Evolutionary conservation across 345 rosid species (phyloP), one percentile per base, ranked within the genome.

Genomic region (Salix dunnii): DNA sequence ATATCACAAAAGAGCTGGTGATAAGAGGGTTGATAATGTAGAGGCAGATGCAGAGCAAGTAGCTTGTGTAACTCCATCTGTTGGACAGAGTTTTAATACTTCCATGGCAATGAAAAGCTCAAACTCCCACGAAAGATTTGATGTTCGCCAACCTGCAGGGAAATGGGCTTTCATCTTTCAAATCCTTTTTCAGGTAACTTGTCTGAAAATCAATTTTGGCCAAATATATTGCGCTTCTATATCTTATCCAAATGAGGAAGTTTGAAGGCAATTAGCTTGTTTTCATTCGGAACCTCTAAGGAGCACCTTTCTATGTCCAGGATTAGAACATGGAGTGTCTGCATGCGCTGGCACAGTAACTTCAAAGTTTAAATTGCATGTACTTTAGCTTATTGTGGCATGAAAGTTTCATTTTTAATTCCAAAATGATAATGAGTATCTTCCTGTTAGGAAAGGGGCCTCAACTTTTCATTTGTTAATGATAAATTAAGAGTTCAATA

Each of bases 21-120:
- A 97, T 0, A 94, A 91, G 14, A 91, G 76, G 74, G 91, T 90
- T 40, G 92, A 63, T 70, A 89, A 82, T 77, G 88, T 86, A 68
- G 99, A 91, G 85, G 79, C 84, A 43, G 98, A 96, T 83, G 70
- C 92, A 74, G 99, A 92, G 81, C 85, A 83, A 78, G 97, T 90
- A 76, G 73, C 27, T 67, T 33, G 48, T 36, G 64, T 28, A 1
- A 74, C 74, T 77, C 70, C 71, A 43, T 71, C 77, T 64, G 30
- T 35, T 36, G 76, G 72, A 31, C 77, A 78, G 67, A 80, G 65
- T 65, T 69, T 81, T 25, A 76, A n/a, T 4, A 30, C 61, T 67
- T 62, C 80, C 70, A 77, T 23, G 33, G 75, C 82, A 46, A 79
- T 48, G 49, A 91, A 89, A 80, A 83, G 63, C 67, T 73, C 86